Evolutionary conservation across 2,329 filamentous ascomycete genomes (phyloP), one percentile per base, ranked within the genome.

Genomic region (Pseudogymnoascus sp.): DNA sequence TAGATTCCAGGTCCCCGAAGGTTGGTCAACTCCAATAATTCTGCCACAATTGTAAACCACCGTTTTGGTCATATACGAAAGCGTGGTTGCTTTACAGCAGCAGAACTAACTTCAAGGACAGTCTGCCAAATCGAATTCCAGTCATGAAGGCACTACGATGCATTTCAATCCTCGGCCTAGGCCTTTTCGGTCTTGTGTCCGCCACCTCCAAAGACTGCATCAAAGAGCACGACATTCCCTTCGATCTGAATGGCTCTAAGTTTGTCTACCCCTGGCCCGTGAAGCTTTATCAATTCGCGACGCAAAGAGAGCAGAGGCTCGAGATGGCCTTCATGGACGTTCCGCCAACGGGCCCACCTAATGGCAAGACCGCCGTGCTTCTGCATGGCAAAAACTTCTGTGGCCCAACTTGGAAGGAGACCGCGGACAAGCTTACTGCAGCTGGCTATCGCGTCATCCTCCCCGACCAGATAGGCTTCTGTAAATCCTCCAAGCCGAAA

Each of bases 381-480:
- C 70, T 84, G 14, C 82, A 84, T 68, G 82, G 82, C 66, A 83
- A 82, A 71, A 84, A 83, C 72, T 84, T 84, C 66, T 84, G 82
- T 70, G 78, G 76, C 37, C 74, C 79, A 22, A 84, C 81, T 6
- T 84, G 82, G 82, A 74, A 77, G 62, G 71, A 70, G 14, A 83
- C 81, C 12, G 78, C 79, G n/a, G 66, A 70, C 10, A 70, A 73
- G 10, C 76, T 84, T 62, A 68, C 74, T 3, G 65, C 67, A 2
- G 70, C 69, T 28, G 82, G 81, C 43, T 83, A 81, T 66, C 79
- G 82, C 40, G 79, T 84, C 61, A 77, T 84, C 60, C 72, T 81
- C 2, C 79, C 81, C 0, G 82, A 84, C 66, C 81, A 84, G 66
- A 72, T 84, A 56, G 82, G 82, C 64, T 84, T 82, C 73, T 84